Evolutionary conservation across 2,329 filamentous ascomycete species (phyloP).

Genomic region (Hypoxylon sp.): DNA sequence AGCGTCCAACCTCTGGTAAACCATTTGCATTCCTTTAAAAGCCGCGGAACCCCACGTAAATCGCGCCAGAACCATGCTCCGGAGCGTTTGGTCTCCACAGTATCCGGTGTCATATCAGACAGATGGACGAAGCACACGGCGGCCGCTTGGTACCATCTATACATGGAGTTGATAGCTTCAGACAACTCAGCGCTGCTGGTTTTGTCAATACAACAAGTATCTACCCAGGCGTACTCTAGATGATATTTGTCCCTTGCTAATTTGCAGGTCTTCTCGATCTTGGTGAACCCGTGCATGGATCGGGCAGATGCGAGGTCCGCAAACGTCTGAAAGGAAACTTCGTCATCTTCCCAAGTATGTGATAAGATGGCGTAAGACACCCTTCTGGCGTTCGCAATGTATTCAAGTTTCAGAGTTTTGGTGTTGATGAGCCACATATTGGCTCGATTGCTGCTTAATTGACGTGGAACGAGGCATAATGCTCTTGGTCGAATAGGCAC

Average conservation of each 20-base stretch:
- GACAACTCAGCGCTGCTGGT: conserved; percentile 36
- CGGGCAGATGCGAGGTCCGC: conserved; percentile 4
- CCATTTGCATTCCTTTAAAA: conserved; percentile 22
- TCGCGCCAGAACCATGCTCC: background rate
- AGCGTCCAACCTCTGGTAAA: conserved; percentile 41
- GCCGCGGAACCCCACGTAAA: background rate
- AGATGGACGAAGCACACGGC: conserved; percentile 37
- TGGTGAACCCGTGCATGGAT: conserved; percentile 13
- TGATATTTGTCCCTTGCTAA: conserved; percentile 6
- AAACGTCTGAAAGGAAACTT: conserved; percentile 29
- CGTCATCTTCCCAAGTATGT: conserved; percentile 31
- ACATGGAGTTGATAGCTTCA: conserved; percentile 42
- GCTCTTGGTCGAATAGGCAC: background rate
- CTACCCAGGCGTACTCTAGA: conserved; percentile 33
- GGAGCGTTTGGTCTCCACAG: background rate
- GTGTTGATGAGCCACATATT: conserved; percentile 37
- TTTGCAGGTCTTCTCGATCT: conserved; percentile 32
- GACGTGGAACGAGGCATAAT: background rate
- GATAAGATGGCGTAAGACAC: conserved; percentile 35
- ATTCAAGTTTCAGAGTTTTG: conserved; percentile 18
- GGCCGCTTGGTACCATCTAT: conserved; percentile 36
- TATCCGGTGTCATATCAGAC: conserved; percentile 24
- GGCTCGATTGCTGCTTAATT: background rate
- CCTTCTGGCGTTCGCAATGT: conserved; percentile 6
- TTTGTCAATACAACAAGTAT: conserved; percentile 42